Base-by-base conservation (phyloP, 2,329 filamentous ascomycete genomes). In the Aspergillus sp. region DNA sequence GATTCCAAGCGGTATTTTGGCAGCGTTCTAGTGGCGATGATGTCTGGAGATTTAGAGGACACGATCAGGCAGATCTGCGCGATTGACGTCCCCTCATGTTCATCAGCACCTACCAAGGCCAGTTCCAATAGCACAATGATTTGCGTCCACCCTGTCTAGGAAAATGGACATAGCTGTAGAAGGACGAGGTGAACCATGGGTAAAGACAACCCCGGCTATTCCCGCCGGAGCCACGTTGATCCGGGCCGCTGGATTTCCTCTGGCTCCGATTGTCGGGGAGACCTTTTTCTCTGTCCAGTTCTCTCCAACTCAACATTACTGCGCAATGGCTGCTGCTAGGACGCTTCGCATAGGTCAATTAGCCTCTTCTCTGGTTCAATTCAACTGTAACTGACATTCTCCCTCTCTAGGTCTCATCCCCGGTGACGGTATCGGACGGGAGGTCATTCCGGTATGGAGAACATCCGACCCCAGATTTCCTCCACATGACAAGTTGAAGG, bases 341-440 rank as follows among this genome's bases (percentile, higher is more conserved):
- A 81, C 84, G 54, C 78, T 89, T 55, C 81, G 84, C 71, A 88
- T 88, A 74, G 86, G 85, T 87, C 70, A 72, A 76, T 69, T 66
- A 51, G 42, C 33, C 43, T 48, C 24, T 36, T 41, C 17, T 16
- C 42, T 20, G n/a, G 16, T 3, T 32, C 14, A 45, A 14, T 6
- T 16, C 24, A 7, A 43, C 33, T 26, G 19, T 56, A 38, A 61
- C 56, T 60, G 52, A 61, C 48, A 45, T 49, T 20, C 7, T 19
- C 42, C 47, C 47, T 53, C 20, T 59, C 45, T 61, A 95, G 92
- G 92, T 73, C 89, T 97, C 66, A 97, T 99, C 71, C 89, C 94
- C 65, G 94, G 94, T 69, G 94, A 99, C 77, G 94, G 94, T 75
- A 99, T 99, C 76, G 94, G 94, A 76, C 90, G 90, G 71, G 94